These are phyloP conservation scores for Yamadazyma pseudoaaseri DNA, from an alignment of 1,139 yeast genomes.

Conservation along the genomic window DNA sequence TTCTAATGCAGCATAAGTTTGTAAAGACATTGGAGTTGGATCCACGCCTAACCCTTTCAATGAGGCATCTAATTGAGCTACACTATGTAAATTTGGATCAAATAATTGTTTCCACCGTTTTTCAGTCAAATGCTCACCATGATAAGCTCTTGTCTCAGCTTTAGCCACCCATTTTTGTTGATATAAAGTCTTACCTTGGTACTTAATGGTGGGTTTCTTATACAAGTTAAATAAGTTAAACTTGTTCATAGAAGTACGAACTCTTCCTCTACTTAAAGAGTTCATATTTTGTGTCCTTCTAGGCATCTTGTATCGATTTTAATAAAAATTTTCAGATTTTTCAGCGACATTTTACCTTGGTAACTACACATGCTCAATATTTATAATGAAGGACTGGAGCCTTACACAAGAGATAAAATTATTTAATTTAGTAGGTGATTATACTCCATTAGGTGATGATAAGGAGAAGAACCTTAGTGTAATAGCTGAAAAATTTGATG, in stretches of 20 bases:
- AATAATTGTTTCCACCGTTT: conserved; percentile 67
- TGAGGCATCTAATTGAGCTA: conserved; percentile 80
- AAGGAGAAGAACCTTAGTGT: conserved; percentile 59
- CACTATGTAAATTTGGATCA: conserved; percentile 74
- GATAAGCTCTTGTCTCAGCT: conserved; percentile 90
- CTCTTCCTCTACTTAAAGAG: conserved; percentile 66
- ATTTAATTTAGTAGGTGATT: conserved; percentile 64
- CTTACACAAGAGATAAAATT: conserved; percentile 65
- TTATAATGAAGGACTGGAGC: conserved; percentile 43
- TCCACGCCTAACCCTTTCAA: conserved; percentile 56
- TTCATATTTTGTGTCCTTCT: conserved; percentile 58
- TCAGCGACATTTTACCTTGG: conserved; percentile 4
- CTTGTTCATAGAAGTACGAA: conserved; percentile 92
- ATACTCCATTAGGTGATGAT: conserved; percentile 62
- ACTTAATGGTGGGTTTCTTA: conserved; percentile 58
- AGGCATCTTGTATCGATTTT: no score
- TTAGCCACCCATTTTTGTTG: conserved; percentile 94
- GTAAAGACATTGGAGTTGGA: conserved; percentile 81
- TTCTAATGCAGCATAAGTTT: conserved; percentile 85
- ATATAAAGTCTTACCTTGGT: conserved; percentile 60
- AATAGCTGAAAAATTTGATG: conserved; percentile 48
- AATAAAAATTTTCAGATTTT: conserved; percentile 7
- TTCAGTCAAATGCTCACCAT: conserved; percentile 92
- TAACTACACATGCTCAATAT: conserved; percentile 1
- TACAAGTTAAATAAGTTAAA: conserved; percentile 84